phyloP scores from a whole-genome alignment of 441 rosid species.

The Melastoma candidum region DNA sequence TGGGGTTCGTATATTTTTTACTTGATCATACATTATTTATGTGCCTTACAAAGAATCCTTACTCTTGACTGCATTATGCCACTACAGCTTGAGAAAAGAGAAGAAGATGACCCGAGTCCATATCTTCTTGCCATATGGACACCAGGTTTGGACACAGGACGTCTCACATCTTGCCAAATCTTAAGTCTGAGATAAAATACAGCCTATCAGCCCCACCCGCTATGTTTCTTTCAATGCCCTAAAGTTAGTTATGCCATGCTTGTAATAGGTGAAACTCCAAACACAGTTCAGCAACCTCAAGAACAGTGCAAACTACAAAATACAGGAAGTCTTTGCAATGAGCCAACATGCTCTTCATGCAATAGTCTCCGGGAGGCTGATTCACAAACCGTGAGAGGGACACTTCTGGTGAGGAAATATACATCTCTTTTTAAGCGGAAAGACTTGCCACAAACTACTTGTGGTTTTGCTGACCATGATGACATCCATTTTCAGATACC shows the following conservation, averaged over 20 bases:
- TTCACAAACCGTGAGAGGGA: slow-evolving; percentile 75
- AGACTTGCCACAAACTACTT: slow-evolving; percentile 4
- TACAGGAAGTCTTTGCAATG: slow-evolving; percentile 44
- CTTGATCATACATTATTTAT: background rate
- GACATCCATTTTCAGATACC: slow-evolving; percentile 55
- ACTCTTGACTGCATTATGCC: slow-evolving; percentile 1
- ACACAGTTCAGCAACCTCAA: slow-evolving; percentile 52
- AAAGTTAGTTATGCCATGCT: no score
- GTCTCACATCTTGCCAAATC: background rate
- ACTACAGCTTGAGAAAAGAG: slow-evolving; percentile 76
- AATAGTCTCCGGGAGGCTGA: slow-evolving; percentile 57
- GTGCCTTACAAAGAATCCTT: background rate
- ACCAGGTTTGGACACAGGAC: slow-evolving; percentile 50
- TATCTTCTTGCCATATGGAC: slow-evolving; percentile 96
- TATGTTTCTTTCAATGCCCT: no score
- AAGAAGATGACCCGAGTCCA: slow-evolving; percentile 87
- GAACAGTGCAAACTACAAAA: slow-evolving; percentile 39
- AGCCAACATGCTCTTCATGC: slow-evolving; percentile 65
- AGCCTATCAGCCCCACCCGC: no score
- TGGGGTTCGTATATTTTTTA: slow-evolving; percentile 11
- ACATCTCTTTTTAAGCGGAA: no score
- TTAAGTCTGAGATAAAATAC: no score
- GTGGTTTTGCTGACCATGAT: slow-evolving; percentile 10
- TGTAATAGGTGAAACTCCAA: slow-evolving; percentile 69
- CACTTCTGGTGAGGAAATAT: slow-evolving; percentile 59